Base-by-base conservation (phyloP, 495 filamentous ascomycete genomes). In the Podospora appendiculata region DNA sequence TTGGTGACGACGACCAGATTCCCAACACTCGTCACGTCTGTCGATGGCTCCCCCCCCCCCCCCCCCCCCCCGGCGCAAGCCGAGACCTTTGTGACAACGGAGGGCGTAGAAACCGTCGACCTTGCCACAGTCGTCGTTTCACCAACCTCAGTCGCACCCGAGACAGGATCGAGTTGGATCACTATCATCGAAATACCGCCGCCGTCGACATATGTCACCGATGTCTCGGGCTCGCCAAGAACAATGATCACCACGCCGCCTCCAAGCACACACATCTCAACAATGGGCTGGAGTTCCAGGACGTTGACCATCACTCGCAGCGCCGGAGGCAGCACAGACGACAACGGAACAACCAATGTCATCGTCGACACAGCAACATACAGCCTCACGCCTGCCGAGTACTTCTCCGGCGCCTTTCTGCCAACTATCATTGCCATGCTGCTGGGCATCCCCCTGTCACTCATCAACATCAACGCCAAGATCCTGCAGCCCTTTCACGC, bases 361-460 rank as follows among this genome's bases (percentile, higher is more conserved):
- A 47, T 47, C 6, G 32, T 47, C 11, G 45, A 35, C 14, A 32
- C n/a, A n/a, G 45, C 45, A 1, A n/a, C 33, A 13, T 47, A 36
- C 45, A 4, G 35, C 14, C 40, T 51, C 12, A 51, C 39, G 12
- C 25, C 40, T 1, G 14, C 39, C 49, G 40, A 51, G 34, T 51
- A 51, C 49, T 51, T 51, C 34, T 40, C 19, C 13, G 49, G 49
- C 7, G 49, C 49, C 39, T 51, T 51, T 35, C 41, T 51, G 17
- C 49, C 49, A 5, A 44, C 49, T 10, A 10, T 51, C 4, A 45
- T 51, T 12, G 49, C 49, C 40, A 43, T 43, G 10, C 9, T 51
- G 7, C 32, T 51, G 40, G 32, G 40, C 3, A 42, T 51, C 32
- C 49, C 49, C 19, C 25, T 51, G 7, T 32, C 49, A 14, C 8